Evolutionary conservation across 768 basidiomycete genomes (phyloP).

Genomic region (Rhodocollybia butyracea): DNA sequence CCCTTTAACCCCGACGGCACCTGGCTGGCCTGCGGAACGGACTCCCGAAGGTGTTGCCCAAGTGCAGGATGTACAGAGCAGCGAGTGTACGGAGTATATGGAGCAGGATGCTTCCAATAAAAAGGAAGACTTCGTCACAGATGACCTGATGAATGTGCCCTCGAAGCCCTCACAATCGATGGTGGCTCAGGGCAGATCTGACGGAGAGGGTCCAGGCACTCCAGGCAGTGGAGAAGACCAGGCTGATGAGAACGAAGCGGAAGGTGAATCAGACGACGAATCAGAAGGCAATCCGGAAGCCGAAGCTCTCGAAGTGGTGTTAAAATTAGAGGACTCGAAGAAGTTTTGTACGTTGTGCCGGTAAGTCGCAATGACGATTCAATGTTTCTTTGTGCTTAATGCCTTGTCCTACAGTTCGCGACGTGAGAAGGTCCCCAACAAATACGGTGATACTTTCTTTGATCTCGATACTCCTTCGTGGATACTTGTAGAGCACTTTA

Average conservation of each 20-base stretch:
- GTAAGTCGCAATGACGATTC: background rate
- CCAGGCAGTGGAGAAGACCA: background rate
- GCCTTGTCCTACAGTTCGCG: background rate
- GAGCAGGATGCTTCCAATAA: too few species aligned
- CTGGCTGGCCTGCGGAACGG: too few species aligned
- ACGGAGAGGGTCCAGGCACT: too few species aligned
- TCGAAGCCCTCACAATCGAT: too few species aligned
- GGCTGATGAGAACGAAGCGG: background rate
- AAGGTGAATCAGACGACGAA: background rate
- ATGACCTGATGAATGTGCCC: too few species aligned
- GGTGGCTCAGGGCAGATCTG: too few species aligned
- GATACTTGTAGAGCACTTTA: background rate
- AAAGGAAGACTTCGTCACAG: too few species aligned
- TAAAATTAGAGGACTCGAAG: background rate
- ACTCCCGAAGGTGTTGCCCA: too few species aligned
- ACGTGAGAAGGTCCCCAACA: background rate
- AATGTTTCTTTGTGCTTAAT: background rate
- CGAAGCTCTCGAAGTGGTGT: background rate
- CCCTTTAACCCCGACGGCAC: too few species aligned
- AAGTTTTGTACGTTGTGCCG: conserved; percentile 1
- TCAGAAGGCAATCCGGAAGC: background rate
- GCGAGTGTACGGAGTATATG: too few species aligned
- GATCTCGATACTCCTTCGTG: background rate
- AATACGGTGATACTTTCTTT: background rate
- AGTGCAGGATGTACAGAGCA: too few species aligned